Base-by-base conservation (phyloP, 1,139 yeast species). In the Lodderomyces oxycetoniae region DNA sequence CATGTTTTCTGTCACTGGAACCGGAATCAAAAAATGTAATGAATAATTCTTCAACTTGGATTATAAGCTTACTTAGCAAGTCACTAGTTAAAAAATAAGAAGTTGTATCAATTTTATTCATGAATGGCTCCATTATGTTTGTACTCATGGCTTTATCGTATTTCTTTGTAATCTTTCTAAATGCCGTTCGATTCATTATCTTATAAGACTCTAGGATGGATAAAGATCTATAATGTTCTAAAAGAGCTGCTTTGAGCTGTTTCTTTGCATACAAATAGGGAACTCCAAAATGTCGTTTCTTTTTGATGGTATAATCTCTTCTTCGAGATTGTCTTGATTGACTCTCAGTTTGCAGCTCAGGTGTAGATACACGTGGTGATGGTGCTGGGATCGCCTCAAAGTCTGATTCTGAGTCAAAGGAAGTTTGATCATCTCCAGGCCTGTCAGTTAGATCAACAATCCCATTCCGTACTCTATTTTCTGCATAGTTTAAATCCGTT, bases 121-220 rank as follows among this genome's bases (percentile, higher is more conserved):
- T 73, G 50, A 80, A 88, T 2, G 54, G 48, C 1, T 63, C 59
- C 19, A 79, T 65, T 13, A 78, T 59, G 2, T 63, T 47, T 11
- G 34, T 26, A 26, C 26, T 15, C 12, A 82, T 70, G 3, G 81
- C 67, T 49, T 91, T 91, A 59, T 91, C 98, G 52, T 76, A 88
- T 56, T 91, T 91, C 52, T 91, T 91, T 36, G 88, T 70, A 50
- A 91, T 79, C 50, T 91, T 91, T 38, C 96, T 72, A 48, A 89
- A 78, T 0, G 94, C 98, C 0, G 95, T 88, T 24, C 88, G 70
- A 56, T 91, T 91, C 46, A 89, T 59, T 29, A 79, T 69, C 43
- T 86, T 71, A 53, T 79, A 91, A 1, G 93, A 83, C 46, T 79
- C 78, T 36, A 91, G 65, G 30, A 91, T 66, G 43, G 89, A 88